Conservation (phyloP, 106 monocot species). For the Allium cepa region DNA sequence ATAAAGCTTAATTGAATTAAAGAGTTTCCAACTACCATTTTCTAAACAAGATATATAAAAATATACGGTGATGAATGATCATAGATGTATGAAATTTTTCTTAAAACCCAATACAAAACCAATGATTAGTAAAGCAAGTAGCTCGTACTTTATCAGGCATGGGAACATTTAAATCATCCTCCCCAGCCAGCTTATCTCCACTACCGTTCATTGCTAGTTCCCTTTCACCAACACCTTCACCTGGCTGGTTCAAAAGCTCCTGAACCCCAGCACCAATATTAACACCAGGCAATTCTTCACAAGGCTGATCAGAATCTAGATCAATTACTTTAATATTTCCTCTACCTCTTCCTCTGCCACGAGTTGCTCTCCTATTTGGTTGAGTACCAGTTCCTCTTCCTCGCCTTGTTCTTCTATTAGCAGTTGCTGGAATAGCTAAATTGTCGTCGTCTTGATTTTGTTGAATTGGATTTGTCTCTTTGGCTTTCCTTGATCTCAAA, state of each 20-base stretch:
- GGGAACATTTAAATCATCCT: conserved; percentile 73
- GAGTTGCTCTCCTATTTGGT: conserved; percentile 35
- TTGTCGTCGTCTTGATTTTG: no score
- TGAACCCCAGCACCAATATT: conserved; percentile 33
- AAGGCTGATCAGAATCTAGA: conserved; percentile 75
- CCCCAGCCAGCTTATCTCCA: conserved; percentile 60
- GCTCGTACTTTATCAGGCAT: conserved; percentile 72
- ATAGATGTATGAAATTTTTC: no score
- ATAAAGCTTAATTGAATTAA: no score
- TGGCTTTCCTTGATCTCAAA: no score
- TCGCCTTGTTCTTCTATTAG: conserved; percentile 52
- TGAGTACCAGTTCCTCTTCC: conserved; percentile 68
- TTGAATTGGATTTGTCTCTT: no score
- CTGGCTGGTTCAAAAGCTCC: conserved; percentile 35
- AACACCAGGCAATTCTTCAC: conserved; percentile 42
- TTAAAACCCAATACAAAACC: no score
- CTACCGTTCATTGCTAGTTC: conserved; percentile 69
- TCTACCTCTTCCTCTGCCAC: conserved; percentile 51
- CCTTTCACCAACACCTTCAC: conserved; percentile 43
- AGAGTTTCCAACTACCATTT: no score
- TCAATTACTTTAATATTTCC: conserved; percentile 57
- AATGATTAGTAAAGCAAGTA: no score
- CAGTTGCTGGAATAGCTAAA: background rate
- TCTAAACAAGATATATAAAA: no score
- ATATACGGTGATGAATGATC: no score